Evolutionary conservation across 257 asterid genomes (phyloP), one percentile per base, ranked within the genome.

Genomic region (Vinca minor): DNA sequence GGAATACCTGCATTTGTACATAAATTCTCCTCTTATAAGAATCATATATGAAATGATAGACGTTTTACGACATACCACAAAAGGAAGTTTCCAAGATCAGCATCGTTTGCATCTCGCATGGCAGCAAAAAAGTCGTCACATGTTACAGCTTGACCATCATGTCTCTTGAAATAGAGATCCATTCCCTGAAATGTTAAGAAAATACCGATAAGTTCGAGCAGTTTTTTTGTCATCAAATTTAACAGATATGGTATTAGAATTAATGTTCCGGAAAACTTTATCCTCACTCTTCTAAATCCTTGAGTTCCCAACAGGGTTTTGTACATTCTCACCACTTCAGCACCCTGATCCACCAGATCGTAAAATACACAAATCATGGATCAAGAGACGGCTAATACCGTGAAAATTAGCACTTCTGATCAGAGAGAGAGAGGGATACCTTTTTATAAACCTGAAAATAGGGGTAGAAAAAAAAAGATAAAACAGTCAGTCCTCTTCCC

Each of bases 61-160:
- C 13, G 21, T 15, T 9, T 17, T 34, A 57, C 12, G 54, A 35
- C 75, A 44, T 79, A 93, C 99, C 97, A 93, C 67, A 77, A 72
- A 79, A 93, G 80, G 79, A 93, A 93, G 77, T 87, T 93, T 70
- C 88, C 53, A 54, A 89, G 82, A 68, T 93, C 94, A 44, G 82
- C 94, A 77, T 74, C 85, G 69, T 93, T 93, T 57, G 97, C 99
- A 87, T 89, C 99, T 74, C 94, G 80, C 99, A 93, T 93, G 65
- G 99, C 95, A 59, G 97, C 95, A 75, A 77, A 85, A 72, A 88
- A 84, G 66, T 88, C 92, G 76, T 88, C 96, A 25, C 96, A 88
- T 21, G 92, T 83, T 65, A 88, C 96, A 54, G 96, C 95, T 73
- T 88, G 91, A 41, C 92, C 96, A 63, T 85, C 96, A 56, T 88